phyloP scores from a whole-genome alignment of 116 monocot genomes.

The Dioscorea cayenensis region DNA sequence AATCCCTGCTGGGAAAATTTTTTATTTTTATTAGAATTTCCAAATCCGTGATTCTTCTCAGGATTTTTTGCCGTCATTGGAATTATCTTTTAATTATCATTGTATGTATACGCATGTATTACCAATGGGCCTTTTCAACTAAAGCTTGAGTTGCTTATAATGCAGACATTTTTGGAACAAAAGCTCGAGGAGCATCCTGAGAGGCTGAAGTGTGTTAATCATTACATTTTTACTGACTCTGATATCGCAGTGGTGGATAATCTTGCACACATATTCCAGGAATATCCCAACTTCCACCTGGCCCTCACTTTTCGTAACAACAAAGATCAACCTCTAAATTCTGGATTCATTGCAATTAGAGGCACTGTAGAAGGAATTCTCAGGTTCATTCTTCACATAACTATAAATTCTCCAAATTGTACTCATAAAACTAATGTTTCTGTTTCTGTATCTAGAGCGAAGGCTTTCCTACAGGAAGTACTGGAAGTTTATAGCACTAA shows the following conservation, averaged over 20 bases:
- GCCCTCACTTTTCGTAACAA: slow-evolving; percentile 96
- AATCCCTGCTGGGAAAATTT: too few species aligned
- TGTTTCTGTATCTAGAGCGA: slow-evolving; percentile 55
- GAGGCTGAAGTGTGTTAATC: slow-evolving; percentile 22
- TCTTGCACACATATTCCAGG: slow-evolving; percentile 73
- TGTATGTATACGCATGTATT: too few species aligned
- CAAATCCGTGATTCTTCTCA: too few species aligned
- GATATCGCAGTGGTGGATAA: slow-evolving; percentile 88
- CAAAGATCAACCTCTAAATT: slow-evolving; percentile 89
- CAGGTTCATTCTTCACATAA: slow-evolving; percentile 33
- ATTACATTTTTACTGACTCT: slow-evolving; percentile 86
- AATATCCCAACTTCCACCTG: slow-evolving; percentile 68
- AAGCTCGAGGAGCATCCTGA: slow-evolving; percentile 33
- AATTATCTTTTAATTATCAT: too few species aligned
- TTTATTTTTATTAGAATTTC: too few species aligned
- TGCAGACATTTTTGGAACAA: slow-evolving; percentile 65
- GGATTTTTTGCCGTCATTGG: too few species aligned
- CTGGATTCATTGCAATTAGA: slow-evolving; percentile 92
- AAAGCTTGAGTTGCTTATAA: background rate
- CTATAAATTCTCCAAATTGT: background rate
- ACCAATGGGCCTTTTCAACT: too few species aligned
- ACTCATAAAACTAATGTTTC: background rate
- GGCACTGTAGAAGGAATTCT: slow-evolving; percentile 67
- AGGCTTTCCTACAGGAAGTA: slow-evolving; percentile 68
- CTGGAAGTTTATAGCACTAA: slow-evolving; percentile 68